Percentiles rank a stretch among this genome's conserved stretches.
Evolutionary conservation across 2,329 filamentous ascomycete species (phyloP).

Genomic region (Cadophora luteo-olivacea): DNA sequence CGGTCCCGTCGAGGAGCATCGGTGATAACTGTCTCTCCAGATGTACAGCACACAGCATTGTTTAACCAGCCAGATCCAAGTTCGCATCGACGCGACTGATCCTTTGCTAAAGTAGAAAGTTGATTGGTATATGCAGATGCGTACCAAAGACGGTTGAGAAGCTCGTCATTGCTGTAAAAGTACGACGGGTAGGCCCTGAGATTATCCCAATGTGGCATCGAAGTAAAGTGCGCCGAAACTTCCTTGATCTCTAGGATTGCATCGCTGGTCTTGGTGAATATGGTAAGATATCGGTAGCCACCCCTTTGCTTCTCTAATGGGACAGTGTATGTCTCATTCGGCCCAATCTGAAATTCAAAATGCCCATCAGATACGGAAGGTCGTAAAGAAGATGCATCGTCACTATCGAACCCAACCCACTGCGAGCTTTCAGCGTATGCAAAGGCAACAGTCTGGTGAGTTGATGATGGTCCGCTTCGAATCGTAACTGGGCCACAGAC

Average conservation of each 20-base stretch:
- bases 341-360: slow-evolving; percentile 25
- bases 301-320: slow-evolving; percentile 41
- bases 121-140: slow-evolving; percentile 51
- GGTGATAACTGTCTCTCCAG: slow-evolving; percentile 37
- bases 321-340: slow-evolving; percentile 21
- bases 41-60: slow-evolving; percentile 50
- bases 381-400: slow-evolving; percentile 22
- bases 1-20: slow-evolving; percentile 65
- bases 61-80: slow-evolving; percentile 41
- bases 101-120: slow-evolving; percentile 34
- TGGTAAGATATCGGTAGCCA: slow-evolving; percentile 58
- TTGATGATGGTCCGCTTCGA: slow-evolving; percentile 15
- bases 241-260: slow-evolving; percentile 42
- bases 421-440: slow-evolving; percentile 25
- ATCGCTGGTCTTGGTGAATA: slow-evolving; percentile 45
- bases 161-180: slow-evolving; percentile 54
- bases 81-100: slow-evolving; percentile 39
- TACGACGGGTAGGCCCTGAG: slow-evolving; percentile 57
- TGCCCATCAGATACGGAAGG: slow-evolving; percentile 21
- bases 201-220: slow-evolving; percentile 50
- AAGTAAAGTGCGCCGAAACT: slow-evolving; percentile 44
- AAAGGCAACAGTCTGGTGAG: slow-evolving; percentile 8
- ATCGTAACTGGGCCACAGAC: slow-evolving; percentile 23
- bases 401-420: slow-evolving; percentile 27
- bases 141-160: slow-evolving; percentile 60